Conservation (phyloP, 768 basidiomycete genomes). For the Tephrocybe sp. region DNA sequence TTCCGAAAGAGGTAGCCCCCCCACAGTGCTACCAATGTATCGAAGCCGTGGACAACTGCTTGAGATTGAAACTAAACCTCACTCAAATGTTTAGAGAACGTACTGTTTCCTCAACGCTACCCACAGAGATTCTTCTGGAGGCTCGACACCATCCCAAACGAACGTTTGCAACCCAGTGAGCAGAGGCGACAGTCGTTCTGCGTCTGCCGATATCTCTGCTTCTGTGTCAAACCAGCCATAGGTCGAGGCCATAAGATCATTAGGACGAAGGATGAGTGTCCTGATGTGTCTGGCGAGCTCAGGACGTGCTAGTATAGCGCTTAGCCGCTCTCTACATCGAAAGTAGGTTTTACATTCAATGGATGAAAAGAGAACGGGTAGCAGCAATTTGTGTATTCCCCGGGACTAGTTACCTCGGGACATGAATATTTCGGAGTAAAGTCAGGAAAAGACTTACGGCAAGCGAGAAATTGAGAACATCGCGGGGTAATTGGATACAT, state of each 20-base stretch:
- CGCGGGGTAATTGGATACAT: constrained; percentile 11
- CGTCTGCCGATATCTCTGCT: constrained; percentile 9
- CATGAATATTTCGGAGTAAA: not conserved
- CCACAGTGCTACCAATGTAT: constrained; percentile 23
- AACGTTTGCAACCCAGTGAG: constrained; percentile 18
- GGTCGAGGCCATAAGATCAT: constrained; percentile 11
- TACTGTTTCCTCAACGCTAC: constrained; percentile 18
- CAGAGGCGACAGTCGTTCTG: constrained; percentile 17
- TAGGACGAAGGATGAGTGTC: constrained; percentile 21
- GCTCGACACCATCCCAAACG: constrained; percentile 26
- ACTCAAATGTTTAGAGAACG: not conserved
- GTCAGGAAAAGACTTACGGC: constrained; percentile 8
- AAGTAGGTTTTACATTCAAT: constrained; percentile 15
- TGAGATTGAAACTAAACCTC: not conserved
- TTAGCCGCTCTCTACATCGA: constrained; percentile 20
- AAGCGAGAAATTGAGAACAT: constrained; percentile 16
- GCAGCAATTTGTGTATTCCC: constrained; percentile 5
- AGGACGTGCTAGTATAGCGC: constrained; percentile 11
- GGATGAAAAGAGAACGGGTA: constrained; percentile 13
- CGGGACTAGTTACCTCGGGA: constrained; percentile 9
- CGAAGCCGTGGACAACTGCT: constrained; percentile 22
- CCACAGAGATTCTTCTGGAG: constrained; percentile 22
- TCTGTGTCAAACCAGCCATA: constrained; percentile 16
- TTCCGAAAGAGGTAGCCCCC: constrained; percentile 11
- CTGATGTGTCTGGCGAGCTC: constrained; percentile 17